Evolutionary conservation across 106 monocot species (phyloP), one percentile per base, ranked within the genome.

Genomic region (Phalaenopsis equestris): DNA sequence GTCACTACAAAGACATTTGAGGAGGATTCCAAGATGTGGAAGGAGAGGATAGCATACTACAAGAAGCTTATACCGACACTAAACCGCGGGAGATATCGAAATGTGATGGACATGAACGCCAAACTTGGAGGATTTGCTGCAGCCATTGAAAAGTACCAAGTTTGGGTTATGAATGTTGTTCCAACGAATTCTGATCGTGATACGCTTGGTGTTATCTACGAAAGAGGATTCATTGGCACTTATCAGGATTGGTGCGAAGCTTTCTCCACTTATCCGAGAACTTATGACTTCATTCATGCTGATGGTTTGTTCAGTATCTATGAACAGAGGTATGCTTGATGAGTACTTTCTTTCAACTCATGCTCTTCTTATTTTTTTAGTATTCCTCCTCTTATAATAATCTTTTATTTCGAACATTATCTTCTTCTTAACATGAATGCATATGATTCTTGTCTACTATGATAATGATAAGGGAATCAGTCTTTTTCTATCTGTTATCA

Each of bases 141-240:
- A 17, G 84, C 86, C 14, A n/a, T 89, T 57, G 82, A 79, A 46
- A 45, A 78, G 12, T 73, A 64, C n/a, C 83, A 82, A 14, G 81
- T 84, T n/a, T 89, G 89, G 89, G 89, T 89, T 16, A 89, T 89
- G 89, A 89, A 89, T 78, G 89, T 89, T 14, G 84, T 89, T 21
- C 86, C 86, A 1, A 49, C 36, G 8, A 55, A 81, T 21, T 64
- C 78, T 0, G 45, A 67, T 3, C 38, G 16, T 38, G 73, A 80
- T 21, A 86, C 81, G 2, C 79, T 89, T 14, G 89, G 89, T 24
- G 86, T 86, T 10, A 82, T 89, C 17, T 89, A 89, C 5, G 89
- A 89, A 52, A 78, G 89, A 6, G 89, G 89, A 6, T 86, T 89
- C n/a, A 86, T 89, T 11, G 89, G 89, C 15, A 89, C 85, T 21